Evolutionary conservation across 306 rosid species (phyloP).

Genomic region (Vigna mungo): DNA sequence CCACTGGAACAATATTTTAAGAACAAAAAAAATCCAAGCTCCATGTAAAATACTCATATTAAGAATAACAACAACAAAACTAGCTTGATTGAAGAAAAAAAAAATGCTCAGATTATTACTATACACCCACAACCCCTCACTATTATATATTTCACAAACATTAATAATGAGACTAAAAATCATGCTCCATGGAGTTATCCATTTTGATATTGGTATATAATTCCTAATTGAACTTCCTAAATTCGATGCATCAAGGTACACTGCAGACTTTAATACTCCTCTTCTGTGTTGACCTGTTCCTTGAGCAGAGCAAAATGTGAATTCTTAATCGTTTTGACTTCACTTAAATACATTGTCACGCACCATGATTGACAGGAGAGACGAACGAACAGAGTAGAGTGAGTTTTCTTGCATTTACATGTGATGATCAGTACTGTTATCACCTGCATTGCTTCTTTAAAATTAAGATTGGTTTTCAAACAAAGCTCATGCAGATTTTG

Average conservation of each 20-base stretch:
- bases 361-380: conserved; percentile 38
- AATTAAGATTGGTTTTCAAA: conserved; percentile 55
- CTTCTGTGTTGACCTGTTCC: conserved; percentile 40
- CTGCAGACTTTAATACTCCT: conserved; percentile 44
- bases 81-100: conserved; percentile 48
- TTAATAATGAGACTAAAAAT: conserved; percentile 55
- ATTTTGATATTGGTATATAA: conserved; percentile 43
- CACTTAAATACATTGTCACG: conserved; percentile 45
- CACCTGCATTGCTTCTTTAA: conserved; percentile 82
- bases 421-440: conserved; percentile 58
- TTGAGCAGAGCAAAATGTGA: conserved; percentile 38
- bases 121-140: conserved; percentile 63
- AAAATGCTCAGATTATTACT: conserved; percentile 62
- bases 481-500: conserved; percentile 37
- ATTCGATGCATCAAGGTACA: conserved; percentile 46
- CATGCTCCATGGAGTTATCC: conserved; percentile 44
- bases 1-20: background rate
- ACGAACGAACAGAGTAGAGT: background rate
- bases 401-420: conserved; percentile 47
- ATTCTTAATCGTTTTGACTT: conserved; percentile 24
- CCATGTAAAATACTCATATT: conserved; percentile 19
- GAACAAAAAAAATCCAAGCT: background rate
- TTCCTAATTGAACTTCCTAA: conserved; percentile 53
- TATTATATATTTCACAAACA: conserved; percentile 56
- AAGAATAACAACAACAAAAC: conserved; percentile 37